Percentiles rank a stretch among this genome's conserved stretches.
These are phyloP conservation scores for Aspergillus persii DNA, from an alignment of 2,329 filamentous ascomycete genomes.

Conservation along the genomic window DNA sequence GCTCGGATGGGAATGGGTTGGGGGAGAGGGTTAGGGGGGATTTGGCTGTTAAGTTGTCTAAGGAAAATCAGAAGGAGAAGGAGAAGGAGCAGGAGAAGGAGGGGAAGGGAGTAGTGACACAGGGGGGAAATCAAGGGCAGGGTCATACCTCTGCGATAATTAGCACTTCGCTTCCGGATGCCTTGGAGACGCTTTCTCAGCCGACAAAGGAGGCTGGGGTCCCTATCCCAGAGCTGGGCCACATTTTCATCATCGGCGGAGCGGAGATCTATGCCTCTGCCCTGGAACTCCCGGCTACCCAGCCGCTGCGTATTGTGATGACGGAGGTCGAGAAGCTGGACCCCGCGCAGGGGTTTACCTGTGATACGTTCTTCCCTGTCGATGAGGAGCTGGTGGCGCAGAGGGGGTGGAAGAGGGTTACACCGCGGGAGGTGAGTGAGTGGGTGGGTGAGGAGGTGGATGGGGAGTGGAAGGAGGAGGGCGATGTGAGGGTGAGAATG, in stretches of 20 bases:
- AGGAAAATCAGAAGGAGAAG: constrained; percentile 43
- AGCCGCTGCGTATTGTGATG: constrained; percentile 38
- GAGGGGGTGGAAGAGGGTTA: constrained; percentile 34
- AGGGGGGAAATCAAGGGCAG: constrained; percentile 2
- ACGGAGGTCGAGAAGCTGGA: constrained; percentile 37
- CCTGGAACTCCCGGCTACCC: constrained; percentile 41
- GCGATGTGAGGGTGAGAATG: constrained; percentile 50
- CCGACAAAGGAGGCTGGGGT: background rate
- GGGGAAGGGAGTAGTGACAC: constrained; percentile 28
- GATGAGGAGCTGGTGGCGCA: constrained; percentile 30
- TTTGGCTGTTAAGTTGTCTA: constrained; percentile 29
- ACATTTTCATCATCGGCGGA: constrained; percentile 85
- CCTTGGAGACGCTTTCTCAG: constrained; percentile 44
- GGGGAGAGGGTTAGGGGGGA: constrained; percentile 33
- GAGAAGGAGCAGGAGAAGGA: constrained; percentile 26
- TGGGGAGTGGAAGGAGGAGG: constrained; percentile 47
- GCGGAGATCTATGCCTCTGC: constrained; percentile 78
- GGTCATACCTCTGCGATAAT: background rate
- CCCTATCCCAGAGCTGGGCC: constrained; percentile 42
- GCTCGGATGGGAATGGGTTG: constrained; percentile 41
- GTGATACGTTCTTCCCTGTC: constrained; percentile 50
- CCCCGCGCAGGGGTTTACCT: constrained; percentile 37
- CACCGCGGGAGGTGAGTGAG: constrained; percentile 32
- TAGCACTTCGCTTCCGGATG: constrained; percentile 23
- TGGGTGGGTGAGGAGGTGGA: constrained; percentile 45